phyloP scores from a whole-genome alignment of 2,329 filamentous ascomycete genomes.

The Dactylellina sp. region DNA sequence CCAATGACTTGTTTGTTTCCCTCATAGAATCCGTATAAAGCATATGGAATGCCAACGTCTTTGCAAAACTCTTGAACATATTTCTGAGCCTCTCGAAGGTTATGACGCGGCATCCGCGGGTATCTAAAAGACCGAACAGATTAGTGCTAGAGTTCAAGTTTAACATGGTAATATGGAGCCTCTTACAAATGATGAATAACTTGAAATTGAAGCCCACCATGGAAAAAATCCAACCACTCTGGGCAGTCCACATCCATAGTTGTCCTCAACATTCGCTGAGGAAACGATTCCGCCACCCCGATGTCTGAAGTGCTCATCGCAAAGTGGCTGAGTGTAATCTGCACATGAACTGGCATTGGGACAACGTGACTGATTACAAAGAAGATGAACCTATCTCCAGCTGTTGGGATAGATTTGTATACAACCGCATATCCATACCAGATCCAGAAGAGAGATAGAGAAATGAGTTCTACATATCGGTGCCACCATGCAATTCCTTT shows the following conservation, averaged over 20 bases:
- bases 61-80: slow-evolving; percentile 83
- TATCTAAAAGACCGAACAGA: slow-evolving; percentile 61
- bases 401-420: slow-evolving; percentile 77
- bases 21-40: slow-evolving; percentile 84
- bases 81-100: slow-evolving; percentile 78
- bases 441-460: slow-evolving; percentile 83
- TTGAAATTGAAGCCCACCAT: slow-evolving; percentile 90
- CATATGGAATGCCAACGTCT: slow-evolving; percentile 85
- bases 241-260: slow-evolving; percentile 95
- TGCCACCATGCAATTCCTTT: slow-evolving; percentile 86
- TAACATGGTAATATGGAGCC: background rate
- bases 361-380: slow-evolving; percentile 83
- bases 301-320: slow-evolving; percentile 92
- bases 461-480: slow-evolving; percentile 79
- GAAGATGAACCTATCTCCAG: slow-evolving; percentile 77
- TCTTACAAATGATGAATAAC: slow-evolving; percentile 59
- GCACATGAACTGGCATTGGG: slow-evolving; percentile 84
- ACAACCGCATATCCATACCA: slow-evolving; percentile 88
- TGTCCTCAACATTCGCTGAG: slow-evolving; percentile 89
- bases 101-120: slow-evolving; percentile 85
- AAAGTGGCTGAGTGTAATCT: slow-evolving; percentile 92
- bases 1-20: slow-evolving; percentile 85
- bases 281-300: slow-evolving; percentile 84
- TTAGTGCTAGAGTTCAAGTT: slow-evolving; percentile 9
- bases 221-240: slow-evolving; percentile 87